Base-by-base conservation (phyloP, 306 rosid genomes). In the Glycyrrhiza uralensis region DNA sequence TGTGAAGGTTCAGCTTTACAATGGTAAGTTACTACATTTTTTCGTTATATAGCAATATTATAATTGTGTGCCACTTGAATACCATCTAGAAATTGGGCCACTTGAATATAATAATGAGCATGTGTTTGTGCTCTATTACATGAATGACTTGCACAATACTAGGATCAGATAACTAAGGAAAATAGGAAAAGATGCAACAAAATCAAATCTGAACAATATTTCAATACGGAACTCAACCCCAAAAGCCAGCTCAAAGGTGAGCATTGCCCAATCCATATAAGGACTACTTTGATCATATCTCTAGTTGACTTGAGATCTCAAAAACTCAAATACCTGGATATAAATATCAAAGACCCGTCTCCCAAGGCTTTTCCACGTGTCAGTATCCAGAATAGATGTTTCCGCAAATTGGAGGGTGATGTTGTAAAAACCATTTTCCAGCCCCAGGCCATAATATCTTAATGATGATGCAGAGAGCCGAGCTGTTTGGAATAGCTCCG, bases 381-480 rank as follows among this genome's bases (percentile, higher is more conserved):
- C 6, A 61, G 79, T 1, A 55, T 86, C 74, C 10, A n/a, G 47
- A 64, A 88, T 66, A 69, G 74, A 73, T 28, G 66, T 81, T 79
- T 92, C 95, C 1, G 87, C 82, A 72, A 92, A 92, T 58, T 85
- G 87, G 62, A 92, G 96, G 55, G 73, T 80, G 26, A 92, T 78
- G 28, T 78, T 87, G 76, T 92, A 89, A 73, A 74, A 60, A 1
- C 96, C 94, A 63, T 89, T 88, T 55, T 89, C 72, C 33, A 89
- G 84, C 30, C 98, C 94, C 46, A 89, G 33, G 8, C 98, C 96
- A 72, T 80, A 88, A 81, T 92, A 89, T 80, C 98, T 83, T 38
- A 92, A 55, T 14, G 98, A 92, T 29, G 96, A 92, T 74, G 96
- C 77, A 57, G 98, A 89, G 42, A 89, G 39, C 12, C 98, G 79